Base-by-base conservation (phyloP, 177 flowering plant genomes). In the Vitis hybrid region DNA sequence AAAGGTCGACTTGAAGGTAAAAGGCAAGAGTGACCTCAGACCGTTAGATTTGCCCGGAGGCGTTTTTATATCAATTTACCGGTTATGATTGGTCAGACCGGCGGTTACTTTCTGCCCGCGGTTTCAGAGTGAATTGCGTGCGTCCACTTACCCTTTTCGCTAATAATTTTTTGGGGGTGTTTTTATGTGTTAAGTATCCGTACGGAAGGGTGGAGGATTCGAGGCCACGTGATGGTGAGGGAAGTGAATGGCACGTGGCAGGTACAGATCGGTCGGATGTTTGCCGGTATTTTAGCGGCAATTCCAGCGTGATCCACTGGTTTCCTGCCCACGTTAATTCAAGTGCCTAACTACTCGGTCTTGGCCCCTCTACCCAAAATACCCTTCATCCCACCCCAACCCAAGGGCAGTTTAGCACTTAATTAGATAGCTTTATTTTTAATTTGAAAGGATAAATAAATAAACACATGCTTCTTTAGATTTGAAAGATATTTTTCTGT, bases 201-300 rank as follows among this genome's bases (percentile, higher is more conserved):
- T 27, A 27, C 30, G 5, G 30, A 0, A 27, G 30, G 30, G 30
- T 27, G 30, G 30, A 27, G 30, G 30, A 27, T 27, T 27, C 30
- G 5, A 27, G 4, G 30, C 30, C 30, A 57, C 69, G 60, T 65
- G 74, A 14, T 15, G 24, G n/a, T 19, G 32, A 30, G 40, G 10
- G 54, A n/a, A n/a, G 49, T 30, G 57, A 69, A 69, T 58, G 68
- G 70, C 72, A 62, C 64, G 72, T 74, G 72, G 35, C 18, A 58
- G 1, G 15, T 54, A 14, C 49, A 40, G 63, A 40, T 64, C 65
- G 69, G 69, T 69, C 69, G 67, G 66, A 66, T 40, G 1, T 46
- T 48, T 60, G 77, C 77, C 78, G 68, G 71, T 70, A 18, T 30
- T 72, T 71, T 72, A 51, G 62, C 79, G 75, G 75, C 72, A 19